Evolutionary conservation across 257 asterid species (phyloP), one percentile per base, ranked within the genome.

Genomic region (Fraxinus anomala): DNA sequence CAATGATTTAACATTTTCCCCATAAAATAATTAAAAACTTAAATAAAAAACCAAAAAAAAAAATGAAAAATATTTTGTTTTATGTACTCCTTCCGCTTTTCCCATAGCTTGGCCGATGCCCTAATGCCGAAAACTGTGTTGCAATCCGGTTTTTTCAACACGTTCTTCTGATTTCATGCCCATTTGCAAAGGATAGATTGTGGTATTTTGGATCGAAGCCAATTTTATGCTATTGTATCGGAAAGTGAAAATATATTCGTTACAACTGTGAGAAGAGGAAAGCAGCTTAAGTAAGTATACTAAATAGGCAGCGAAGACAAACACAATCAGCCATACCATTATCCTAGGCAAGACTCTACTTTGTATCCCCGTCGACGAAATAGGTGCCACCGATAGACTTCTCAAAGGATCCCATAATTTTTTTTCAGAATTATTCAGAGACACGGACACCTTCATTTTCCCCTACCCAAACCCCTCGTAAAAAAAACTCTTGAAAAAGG

Each of bases 331-430:
- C 90, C 89, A 94, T 47, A 87, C 85, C 94, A 92, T 87, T 40
- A 92, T 80, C 85, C 82, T 90, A 0, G 94, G 93, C 73, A 91
- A 61, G 54, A 79, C 80, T 49, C 85, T 87, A 49, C 76, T 87
- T 2, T 81, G 93, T 0, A 83, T 7, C 26, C 76, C 61, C 8
- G 82, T 47, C 36, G 44, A 70, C 14, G 86, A 78, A 70, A 81
- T 80, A 5, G 87, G 74, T 19, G 78, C 39, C 21, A 80, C 84
- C 0, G 88, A 66, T 4, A 84, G 78, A 14, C 70, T 82, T 83
- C 86, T 85, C 90, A 89, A 79, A 75, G 89, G 87, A 39, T 91
- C 91, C 98, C 98, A 93, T 10, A 87, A 54, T 1, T 83, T 79
- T 67, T 91, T 93, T 44, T 90, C 98, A 5, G 92, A 71, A 47